A percentile compares a stretch with the other conserved stretches of the same genome.
Conservation (phyloP, 805 yeast genomes). For the Saturnispora quitensis region DNA sequence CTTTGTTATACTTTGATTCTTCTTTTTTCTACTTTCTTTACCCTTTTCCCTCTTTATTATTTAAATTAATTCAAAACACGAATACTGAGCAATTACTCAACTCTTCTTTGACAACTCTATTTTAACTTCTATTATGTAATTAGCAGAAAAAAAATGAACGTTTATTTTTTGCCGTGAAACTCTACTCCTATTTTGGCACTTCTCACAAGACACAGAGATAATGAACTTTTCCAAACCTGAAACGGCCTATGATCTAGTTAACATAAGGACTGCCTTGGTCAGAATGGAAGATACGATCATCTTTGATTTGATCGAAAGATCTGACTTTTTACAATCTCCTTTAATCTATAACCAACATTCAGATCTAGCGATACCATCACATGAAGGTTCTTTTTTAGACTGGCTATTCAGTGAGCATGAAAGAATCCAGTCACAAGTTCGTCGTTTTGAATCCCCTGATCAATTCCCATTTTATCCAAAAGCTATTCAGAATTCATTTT, state of each 20-base stretch:
- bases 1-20: neutral
- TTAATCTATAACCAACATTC: conserved; percentile 54
- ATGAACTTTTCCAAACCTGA: conserved; percentile 86
- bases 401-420: conserved; percentile 78
- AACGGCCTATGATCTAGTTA: conserved; percentile 67
- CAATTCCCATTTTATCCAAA: conserved; percentile 84
- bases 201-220: neutral
- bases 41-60: neutral
- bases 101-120: neutral
- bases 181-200: neutral
- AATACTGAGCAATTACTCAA: neutral
- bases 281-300: conserved; percentile 96
- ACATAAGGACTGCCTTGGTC: conserved; percentile 76
- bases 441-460: conserved; percentile 92
- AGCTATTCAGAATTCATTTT: conserved; percentile 48
- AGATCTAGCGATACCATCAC: conserved; percentile 47
- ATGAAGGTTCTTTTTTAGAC: conserved; percentile 72
- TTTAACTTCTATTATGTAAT: neutral
- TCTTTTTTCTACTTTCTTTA: neutral
- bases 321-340: conserved; percentile 73
- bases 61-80: neutral
- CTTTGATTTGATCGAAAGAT: conserved; percentile 85
- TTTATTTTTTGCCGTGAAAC: neutral
- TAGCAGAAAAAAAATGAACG: neutral
- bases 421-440: conserved; percentile 62